Evolutionary conservation across 2,329 filamentous ascomycete species (phyloP), one percentile per base, ranked within the genome.

Genomic region (Microcyclosporella mali): DNA sequence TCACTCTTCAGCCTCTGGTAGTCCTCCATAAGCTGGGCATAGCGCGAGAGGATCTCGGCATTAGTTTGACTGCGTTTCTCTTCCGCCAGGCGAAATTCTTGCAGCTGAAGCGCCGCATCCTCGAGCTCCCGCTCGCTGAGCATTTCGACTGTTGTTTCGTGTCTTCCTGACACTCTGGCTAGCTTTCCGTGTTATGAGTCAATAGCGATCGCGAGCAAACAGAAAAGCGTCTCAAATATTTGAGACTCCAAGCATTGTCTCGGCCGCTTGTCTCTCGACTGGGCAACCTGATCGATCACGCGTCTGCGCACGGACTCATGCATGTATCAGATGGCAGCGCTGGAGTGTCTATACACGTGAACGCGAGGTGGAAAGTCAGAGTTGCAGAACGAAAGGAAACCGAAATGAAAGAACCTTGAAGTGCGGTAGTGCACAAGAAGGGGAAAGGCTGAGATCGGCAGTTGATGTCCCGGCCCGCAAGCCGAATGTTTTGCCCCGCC

Each of bases 1-100:
- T 79, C 73, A 47, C 70, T 75, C 55, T 74, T 78, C 21, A 81
- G 64, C 0, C 67, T 65, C 44, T 67, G 73, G 60, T 81, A 79
- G 45, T 72, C 68, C 27, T 39, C 27, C 34, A 43, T 38, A 10
- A 43, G 29, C 18, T 62, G 57, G 4, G 60, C 58, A 47, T 73
- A 70, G 28, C 67, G 63, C 10, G 60, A 50, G 3, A 73, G 52
- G 1, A 73, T 48, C 15, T 54, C 46, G n/a, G 48, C 27, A 6
- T 59, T 47, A 3, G 47, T 54, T n/a, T 50, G 38, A 11, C 56
- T 50, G 27, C 58, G 53, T 12, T 49, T 41, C 10, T 44, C 38
- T 21, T 46, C 48, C 16, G 46, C 41, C n/a, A 44, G 8, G 18
- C 47, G 55, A 33, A 58, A 56, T 3, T 46, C 36, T 11, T 52